phyloP scores from a whole-genome alignment of 2,329 filamentous ascomycete species.

The Cladosporium sp. region DNA sequence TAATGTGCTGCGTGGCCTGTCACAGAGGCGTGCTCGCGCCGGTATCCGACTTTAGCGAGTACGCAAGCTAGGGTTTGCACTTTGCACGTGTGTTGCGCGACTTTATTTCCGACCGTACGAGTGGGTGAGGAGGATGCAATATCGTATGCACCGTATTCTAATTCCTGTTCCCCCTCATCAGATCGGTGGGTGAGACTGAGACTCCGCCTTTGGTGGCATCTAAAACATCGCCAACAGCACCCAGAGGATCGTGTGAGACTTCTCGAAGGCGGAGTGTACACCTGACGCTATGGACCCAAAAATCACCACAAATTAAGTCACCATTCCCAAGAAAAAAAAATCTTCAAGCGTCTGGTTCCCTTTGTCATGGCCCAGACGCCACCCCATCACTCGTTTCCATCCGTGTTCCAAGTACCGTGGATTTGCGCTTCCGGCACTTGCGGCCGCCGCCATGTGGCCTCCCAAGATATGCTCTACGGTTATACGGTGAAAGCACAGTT shows the following conservation, averaged over 20 bases:
- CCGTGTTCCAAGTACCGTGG: background rate
- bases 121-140: background rate
- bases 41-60: conserved; percentile 6
- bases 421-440: background rate
- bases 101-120: background rate
- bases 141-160: background rate
- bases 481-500: background rate
- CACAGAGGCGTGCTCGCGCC: background rate
- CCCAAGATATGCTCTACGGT: background rate
- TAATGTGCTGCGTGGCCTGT: background rate
- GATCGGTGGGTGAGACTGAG: background rate
- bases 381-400: conserved; percentile 3
- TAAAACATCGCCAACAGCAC: background rate
- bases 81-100: conserved; percentile 2
- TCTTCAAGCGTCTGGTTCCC: background rate
- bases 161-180: background rate
- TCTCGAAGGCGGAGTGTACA: background rate
- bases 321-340: background rate
- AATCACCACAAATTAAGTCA: background rate
- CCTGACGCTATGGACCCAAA: background rate
- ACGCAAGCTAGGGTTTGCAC: conserved; percentile 1
- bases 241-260: background rate
- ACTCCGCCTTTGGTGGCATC: background rate
- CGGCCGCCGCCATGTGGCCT: background rate
- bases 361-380: background rate